phyloP scores from a whole-genome alignment of 2,329 filamentous ascomycete species.

The Colletotrichum zoysiae region DNA sequence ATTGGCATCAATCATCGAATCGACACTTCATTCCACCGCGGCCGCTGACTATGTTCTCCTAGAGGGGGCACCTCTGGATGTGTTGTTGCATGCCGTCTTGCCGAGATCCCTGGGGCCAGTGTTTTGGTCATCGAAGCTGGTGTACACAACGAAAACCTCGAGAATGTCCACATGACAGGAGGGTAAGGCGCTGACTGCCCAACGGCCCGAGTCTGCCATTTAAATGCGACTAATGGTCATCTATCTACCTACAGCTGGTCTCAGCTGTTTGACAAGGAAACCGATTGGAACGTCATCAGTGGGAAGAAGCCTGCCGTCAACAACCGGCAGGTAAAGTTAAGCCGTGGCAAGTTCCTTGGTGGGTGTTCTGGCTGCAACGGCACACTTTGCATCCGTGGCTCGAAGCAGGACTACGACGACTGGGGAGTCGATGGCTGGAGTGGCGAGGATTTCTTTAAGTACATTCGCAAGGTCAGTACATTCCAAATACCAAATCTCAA shows the following conservation, averaged over 20 bases:
- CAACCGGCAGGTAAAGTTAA: constrained; percentile 59
- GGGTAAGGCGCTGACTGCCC: constrained; percentile 50
- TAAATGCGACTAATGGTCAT: not conserved
- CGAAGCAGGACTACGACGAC: constrained; percentile 64
- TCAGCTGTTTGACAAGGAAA: constrained; percentile 53
- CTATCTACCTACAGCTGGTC: constrained; percentile 12
- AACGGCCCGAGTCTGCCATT: no score
- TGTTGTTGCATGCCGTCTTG: constrained; percentile 53
- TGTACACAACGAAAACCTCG: constrained; percentile 56
- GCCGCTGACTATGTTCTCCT: constrained; percentile 37
- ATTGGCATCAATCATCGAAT: not conserved
- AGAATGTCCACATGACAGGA: constrained; percentile 64
- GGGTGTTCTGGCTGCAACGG: constrained; percentile 64
- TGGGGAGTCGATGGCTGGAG: constrained; percentile 68
- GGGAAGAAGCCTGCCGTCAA: constrained; percentile 55
- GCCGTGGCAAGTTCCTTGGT: constrained; percentile 62
- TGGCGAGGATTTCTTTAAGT: constrained; percentile 67
- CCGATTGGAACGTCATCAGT: constrained; percentile 64
- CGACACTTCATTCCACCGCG: not conserved
- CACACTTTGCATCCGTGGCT: constrained; percentile 62
- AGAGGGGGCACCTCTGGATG: constrained; percentile 54
- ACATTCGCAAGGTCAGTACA: constrained; percentile 64
- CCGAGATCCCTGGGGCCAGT: constrained; percentile 49
- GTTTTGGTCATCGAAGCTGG: constrained; percentile 55
- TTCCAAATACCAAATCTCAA: not conserved